Base-by-base conservation (phyloP, 1,284 basidiomycete genomes). In the Trametes pubescens region DNA sequence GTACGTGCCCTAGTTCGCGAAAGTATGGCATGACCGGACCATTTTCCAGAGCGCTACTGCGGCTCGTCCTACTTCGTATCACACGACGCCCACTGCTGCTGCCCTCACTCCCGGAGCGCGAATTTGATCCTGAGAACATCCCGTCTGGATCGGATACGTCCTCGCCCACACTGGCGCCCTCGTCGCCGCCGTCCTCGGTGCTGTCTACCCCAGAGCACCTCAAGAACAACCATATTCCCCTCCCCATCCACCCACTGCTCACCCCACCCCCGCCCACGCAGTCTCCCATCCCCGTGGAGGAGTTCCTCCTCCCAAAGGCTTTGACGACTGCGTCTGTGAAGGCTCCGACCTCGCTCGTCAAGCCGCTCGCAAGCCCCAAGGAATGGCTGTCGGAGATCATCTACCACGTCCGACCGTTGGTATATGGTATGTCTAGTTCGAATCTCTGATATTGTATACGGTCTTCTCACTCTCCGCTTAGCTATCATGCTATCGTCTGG, bases 91-190 rank as follows among this genome's bases (percentile, higher is more conserved):
- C 95, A 5, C 73, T 94, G 29, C 76, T 96, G 13, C 83, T 84
- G 9, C 89, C 90, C 2, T 88, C 91, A 11, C 88, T 94, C 53
- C 94, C 95, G 18, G 92, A 95, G 75, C 86, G 94, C 57, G 93
- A 95, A 72, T 85, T 94, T 68, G 95, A 96, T 75, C 88, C 91
- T 5, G 80, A 90, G 4, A 80, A 84, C 40, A 73, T 94, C 29
- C 84, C 90, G 8, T 75, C 86, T 10, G 80, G 85, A 38, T 86
- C 83, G 35, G 79, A 79, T 49, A 74, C 81, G 22, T 83, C 84
- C 21, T 86, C 87, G 16, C 84, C 88, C 37, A 86, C 86, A 5
- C 78, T 87, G 58, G 83, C 80, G 29, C 82, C 87, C 6, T 86
- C 86, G n/a, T 84, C 84, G 21, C 82, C 75, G 16, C 74, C 81